phyloP scores from a whole-genome alignment of 176 grass and related monocot species.

The Zea luxurians region DNA sequence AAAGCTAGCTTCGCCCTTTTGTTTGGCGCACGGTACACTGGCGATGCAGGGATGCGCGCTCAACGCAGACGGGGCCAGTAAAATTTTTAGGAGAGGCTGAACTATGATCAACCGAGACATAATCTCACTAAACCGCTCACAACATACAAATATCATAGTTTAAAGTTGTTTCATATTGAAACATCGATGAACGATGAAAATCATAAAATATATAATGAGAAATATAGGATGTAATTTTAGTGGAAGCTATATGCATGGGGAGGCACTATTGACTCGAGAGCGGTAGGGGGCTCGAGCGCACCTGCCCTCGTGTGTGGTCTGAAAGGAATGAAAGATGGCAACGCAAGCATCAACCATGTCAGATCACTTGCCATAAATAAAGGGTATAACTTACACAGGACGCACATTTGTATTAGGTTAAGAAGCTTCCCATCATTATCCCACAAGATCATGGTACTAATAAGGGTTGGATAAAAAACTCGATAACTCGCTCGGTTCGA shows the following conservation, averaged over 20 bases:
- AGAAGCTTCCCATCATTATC: slow-evolving; percentile 12
- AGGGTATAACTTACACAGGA: slow-evolving; percentile 9
- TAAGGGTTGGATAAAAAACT: no score
- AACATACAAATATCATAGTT: no score
- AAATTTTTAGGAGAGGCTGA: no score
- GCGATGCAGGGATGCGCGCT: background rate
- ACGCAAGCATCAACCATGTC: background rate
- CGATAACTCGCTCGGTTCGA: no score
- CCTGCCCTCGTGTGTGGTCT: slow-evolving; percentile 17
- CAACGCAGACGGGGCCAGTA: background rate
- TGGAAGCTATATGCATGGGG: background rate
- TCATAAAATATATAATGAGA: no score
- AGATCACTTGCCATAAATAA: slow-evolving; percentile 13
- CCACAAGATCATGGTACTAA: background rate
- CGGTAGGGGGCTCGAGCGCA: no score
- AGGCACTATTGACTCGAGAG: no score
- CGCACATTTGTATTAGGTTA: background rate
- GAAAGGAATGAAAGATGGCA: slow-evolving; percentile 50
- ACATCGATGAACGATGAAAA: no score
- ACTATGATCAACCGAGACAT: background rate
- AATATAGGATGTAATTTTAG: no score
- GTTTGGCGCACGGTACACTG: background rate
- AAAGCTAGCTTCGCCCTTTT: background rate
- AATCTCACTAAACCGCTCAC: background rate
- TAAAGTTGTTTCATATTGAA: no score